Base-by-base conservation (phyloP, 495 filamentous ascomycete species). In the Viridothelium virens region DNA sequence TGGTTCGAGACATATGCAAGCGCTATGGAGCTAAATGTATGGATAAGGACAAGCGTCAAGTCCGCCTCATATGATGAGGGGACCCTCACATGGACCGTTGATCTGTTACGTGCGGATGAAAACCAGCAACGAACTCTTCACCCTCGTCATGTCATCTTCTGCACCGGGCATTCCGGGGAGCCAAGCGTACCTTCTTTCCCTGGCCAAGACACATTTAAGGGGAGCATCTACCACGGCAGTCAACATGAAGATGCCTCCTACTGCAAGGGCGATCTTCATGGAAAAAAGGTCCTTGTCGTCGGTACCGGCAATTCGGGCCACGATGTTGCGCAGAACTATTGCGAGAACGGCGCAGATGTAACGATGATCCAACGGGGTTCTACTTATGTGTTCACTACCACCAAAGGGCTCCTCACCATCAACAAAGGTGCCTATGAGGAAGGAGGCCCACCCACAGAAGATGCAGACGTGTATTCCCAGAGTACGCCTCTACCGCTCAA, bases 321-420 rank as follows among this genome's bases (percentile, higher is more conserved):
- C 69, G 91, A 95, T 72, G 94, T 95, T 68, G 86, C 88, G 38
- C 89, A 94, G 72, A 88, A 92, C 69, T 93, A 81, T 72, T 86
- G 85, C 72, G 89, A 93, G 71, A 86, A 89, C 48, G 91, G 91
- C 2, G 89, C 89, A 68, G 81, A 89, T n/a, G 88, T 93, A n/a
- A 93, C 89, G 7, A 85, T 95, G 71, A 78, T 94, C 14, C 91
- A 95, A 78, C 85, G 91, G 25, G 87, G 86, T 1, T 84, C 85
- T 11, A 93, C 91, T 0, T 87, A 81, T 63, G 87, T 96, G 38
- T 75, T 92, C 7, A 82, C 84, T 0, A 84, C 81, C 12, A 74
- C 84, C 5, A 78, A 79, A 0, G 82, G 82, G 6, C 72, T 81
- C 18, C 76, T 84, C 14, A 80, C 88, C 50, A 68, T 81, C 2